Base-by-base conservation (phyloP, 257 asterid genomes). In the Nicotiana undulata region DNA sequence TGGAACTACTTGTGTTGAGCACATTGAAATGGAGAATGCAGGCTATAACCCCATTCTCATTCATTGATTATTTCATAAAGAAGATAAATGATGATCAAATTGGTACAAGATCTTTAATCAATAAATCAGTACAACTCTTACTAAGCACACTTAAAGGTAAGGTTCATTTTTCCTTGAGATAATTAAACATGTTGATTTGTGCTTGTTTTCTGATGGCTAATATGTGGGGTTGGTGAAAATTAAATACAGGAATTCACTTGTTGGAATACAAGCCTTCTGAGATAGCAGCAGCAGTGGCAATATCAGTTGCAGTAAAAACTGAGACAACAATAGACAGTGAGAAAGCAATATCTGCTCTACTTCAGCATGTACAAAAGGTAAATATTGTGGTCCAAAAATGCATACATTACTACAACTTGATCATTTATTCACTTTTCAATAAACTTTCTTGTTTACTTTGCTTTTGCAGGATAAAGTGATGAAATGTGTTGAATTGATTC, bases 261-360 rank as follows among this genome's bases (percentile, higher is more conserved):
- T 80, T 87, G 85, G 88, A 83, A 74, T 87, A 79, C 86, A 85
- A 72, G 84, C 86, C 89, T 44, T 87, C 90, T 87, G 90, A 82
- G 72, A 84, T 87, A 56, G 89, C 90, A 76, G 87, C 89, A 82
- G 90, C 90, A 4, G 89, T 82, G 65, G 88, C 90, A 77, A 88
- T 88, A 29, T 83, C 49, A 82, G 80, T 79, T 77, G 81, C 85
- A 17, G 83, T 79, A 17, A 88, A 85, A 84, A 83, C 79, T 81
- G 86, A 80, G 80, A 76, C 82, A 26, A 76, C 82, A 26, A 37
- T 80, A 79, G 89, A 51, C 80, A 60, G 63, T 63, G 86, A 85
- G 20, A 82, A 82, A 65, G 87, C 88, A 59, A 32, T 80, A 29
- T 77, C 68, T 79, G 75, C 86, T 65, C 84, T 88, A 51, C 80